Base-by-base conservation (phyloP, 2,329 filamentous ascomycete species). In the Pyrenochaeta sp. region DNA sequence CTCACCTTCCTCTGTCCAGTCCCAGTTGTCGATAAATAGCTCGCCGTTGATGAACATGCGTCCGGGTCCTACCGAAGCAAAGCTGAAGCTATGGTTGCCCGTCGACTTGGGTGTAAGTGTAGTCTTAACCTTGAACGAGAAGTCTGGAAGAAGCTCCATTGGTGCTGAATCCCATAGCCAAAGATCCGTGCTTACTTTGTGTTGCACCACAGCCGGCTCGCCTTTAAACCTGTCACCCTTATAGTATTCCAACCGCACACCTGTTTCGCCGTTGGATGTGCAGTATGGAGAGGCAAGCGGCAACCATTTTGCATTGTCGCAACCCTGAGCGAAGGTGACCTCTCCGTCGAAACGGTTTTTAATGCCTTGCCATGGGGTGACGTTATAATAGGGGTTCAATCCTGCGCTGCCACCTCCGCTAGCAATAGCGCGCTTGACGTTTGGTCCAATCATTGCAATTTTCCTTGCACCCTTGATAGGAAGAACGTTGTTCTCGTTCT, bases 101-200 rank as follows among this genome's bases (percentile, higher is more conserved):
- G 81, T 84, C 0, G 82, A 81, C 20, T 79, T 83, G 0, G 87
- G 81, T 0, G 83, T 87, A 18, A 90, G 74, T 30, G 78, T 81
- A 0, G 85, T 86, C 44, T 83, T 89, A 20, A 85, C 86, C 41
- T 85, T 75, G 46, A 87, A 87, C 1, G 86, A 89, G 81, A 86
- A 89, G 48, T 86, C 82, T 0, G 85, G 85, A 0, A 86, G 83
- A 12, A 88, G 81, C 54, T 87, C 78, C 18, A 80, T 78, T 5
- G 87, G 87, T 0, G 86, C 87, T 2, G 87, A 89, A 61, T 90
- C 87, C 87, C 87, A 90, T 2, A 90, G 79, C 78, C 88, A 89
- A 1, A 90, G 80, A 66, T 90, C 87, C 0, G 86, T 89, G 64
- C 87, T 88, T 7, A 78, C 81, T 57, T 87, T 82, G 45, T 81